A percentile compares a stretch with the other conserved stretches of the same genome.
These are phyloP conservation scores for Botryosphaeria dothidea DNA, from an alignment of 2,329 filamentous ascomycete species.

Conservation along the genomic window DNA sequence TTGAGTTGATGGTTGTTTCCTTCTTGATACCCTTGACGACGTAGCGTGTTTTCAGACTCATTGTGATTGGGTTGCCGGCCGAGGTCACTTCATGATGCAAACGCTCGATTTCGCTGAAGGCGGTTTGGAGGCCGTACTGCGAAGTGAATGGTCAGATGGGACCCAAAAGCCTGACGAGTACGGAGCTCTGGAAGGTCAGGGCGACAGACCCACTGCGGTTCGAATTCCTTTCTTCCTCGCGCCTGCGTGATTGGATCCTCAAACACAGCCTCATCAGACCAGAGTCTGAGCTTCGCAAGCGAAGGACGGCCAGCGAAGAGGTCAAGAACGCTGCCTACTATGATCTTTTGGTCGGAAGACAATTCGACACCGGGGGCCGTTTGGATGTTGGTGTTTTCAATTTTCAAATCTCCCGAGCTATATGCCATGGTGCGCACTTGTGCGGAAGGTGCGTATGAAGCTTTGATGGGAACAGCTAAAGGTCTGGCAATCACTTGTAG, in stretches of 20 bases:
- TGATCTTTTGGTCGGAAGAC: slow-evolving; percentile 51
- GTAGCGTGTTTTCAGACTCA: slow-evolving; percentile 57
- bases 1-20: slow-evolving; percentile 52
- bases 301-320: slow-evolving; percentile 63
- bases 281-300: slow-evolving; percentile 60
- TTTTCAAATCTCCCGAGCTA: slow-evolving; percentile 36
- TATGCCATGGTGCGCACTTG: slow-evolving; percentile 34
- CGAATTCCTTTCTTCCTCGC: slow-evolving; percentile 54
- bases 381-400: slow-evolving; percentile 58
- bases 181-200: not conserved
- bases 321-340: slow-evolving; percentile 62
- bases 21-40: slow-evolving; percentile 55
- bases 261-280: slow-evolving; percentile 60
- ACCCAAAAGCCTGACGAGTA: no score
- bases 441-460: not conserved
- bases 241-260: slow-evolving; percentile 61
- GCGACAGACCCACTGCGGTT: slow-evolving; percentile 48
- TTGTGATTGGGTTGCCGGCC: slow-evolving; percentile 59
- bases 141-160: not conserved
- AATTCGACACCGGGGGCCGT: slow-evolving; percentile 54
- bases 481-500: not conserved
- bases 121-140: slow-evolving; percentile 59
- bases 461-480: not conserved
- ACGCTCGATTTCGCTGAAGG: slow-evolving; percentile 60
- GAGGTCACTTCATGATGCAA: slow-evolving; percentile 56